A percentile compares a stretch with the other conserved stretches of the same genome.
Evolutionary conservation across 192 early-diverging fungal species (phyloP).

Genomic region (Backusella mclennaniae): DNA sequence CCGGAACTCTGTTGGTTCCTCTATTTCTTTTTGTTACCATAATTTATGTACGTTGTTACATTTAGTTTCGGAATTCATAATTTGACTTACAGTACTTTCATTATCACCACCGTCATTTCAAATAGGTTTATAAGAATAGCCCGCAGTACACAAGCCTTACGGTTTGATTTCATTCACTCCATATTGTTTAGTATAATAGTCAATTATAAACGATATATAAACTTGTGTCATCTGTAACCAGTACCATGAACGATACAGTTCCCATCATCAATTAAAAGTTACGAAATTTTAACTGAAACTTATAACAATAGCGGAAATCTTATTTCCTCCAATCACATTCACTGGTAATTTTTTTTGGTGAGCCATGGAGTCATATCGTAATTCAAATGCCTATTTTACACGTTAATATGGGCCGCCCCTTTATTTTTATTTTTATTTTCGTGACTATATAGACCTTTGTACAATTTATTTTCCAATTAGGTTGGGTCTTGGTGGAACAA

Average conservation of each 20-base stretch:
- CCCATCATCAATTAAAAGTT: background rate
- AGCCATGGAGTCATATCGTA: background rate
- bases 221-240: background rate
- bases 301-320: background rate
- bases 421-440: background rate
- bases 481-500: background rate
- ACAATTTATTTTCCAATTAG: background rate
- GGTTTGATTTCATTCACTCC: background rate
- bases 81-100: background rate
- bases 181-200: background rate
- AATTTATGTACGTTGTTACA: background rate
- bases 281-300: background rate
- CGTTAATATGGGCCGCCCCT: background rate
- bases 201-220: background rate
- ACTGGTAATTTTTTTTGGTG: background rate
- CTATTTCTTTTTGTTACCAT: background rate
- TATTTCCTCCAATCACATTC: background rate
- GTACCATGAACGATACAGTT: background rate
- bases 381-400: background rate
- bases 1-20: background rate
- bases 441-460: background rate
- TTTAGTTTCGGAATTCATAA: background rate
- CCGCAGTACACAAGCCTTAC: background rate
- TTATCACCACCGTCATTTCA: background rate
- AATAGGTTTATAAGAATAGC: background rate